phyloP scores from a whole-genome alignment of 495 filamentous ascomycete species.

The Penicillium taxi region DNA sequence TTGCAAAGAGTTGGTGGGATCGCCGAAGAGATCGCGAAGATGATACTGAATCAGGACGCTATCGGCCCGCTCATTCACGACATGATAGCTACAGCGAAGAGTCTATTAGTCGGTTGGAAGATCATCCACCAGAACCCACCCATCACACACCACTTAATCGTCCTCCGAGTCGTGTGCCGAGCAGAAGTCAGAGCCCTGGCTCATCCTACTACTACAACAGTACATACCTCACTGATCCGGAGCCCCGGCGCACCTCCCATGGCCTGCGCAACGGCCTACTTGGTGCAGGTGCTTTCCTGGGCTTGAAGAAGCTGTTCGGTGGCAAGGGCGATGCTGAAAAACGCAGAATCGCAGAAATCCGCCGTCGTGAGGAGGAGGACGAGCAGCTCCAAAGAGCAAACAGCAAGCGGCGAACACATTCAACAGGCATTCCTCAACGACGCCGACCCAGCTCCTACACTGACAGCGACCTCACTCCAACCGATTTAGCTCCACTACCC shows the following conservation, averaged over 20 bases:
- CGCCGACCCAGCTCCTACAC: constrained; percentile 40
- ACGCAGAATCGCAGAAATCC: constrained; percentile 53
- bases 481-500: constrained; percentile 32
- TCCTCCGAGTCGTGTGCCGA: constrained; percentile 32
- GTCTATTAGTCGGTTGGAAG: constrained; percentile 36
- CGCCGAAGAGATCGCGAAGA: constrained; percentile 48
- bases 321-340: constrained; percentile 52
- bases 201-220: constrained; percentile 40
- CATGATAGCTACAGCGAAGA: constrained; percentile 38
- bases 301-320: constrained; percentile 58
- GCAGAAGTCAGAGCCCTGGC: constrained; percentile 35
- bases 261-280: constrained; percentile 55
- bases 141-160: constrained; percentile 36
- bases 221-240: constrained; percentile 34
- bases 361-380: constrained; percentile 49
- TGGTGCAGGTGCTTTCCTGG: constrained; percentile 56
- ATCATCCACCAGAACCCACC: constrained; percentile 33
- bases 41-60: constrained; percentile 46
- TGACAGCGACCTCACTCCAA: constrained; percentile 39
- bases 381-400: constrained; percentile 49
- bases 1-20: constrained; percentile 58
- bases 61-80: constrained; percentile 37
- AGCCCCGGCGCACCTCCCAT: constrained; percentile 35
- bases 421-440: constrained; percentile 45
- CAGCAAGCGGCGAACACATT: constrained; percentile 43